phyloP scores from a whole-genome alignment of 2,329 filamentous ascomycete species.

The Lasiodiplodia gonubiensis region DNA sequence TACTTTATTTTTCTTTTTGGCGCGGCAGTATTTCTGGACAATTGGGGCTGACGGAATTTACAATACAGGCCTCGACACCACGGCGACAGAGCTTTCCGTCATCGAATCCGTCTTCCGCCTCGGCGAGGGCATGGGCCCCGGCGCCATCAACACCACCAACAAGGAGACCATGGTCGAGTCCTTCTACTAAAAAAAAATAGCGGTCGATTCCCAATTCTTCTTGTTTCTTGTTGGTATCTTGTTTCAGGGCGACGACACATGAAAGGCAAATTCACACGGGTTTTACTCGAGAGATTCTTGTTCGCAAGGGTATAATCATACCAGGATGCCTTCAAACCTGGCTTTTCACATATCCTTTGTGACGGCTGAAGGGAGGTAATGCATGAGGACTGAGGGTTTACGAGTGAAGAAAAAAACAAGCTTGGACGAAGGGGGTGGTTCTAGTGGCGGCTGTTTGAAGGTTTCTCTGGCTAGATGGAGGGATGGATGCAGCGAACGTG shows the following conservation, averaged over 20 bases:
- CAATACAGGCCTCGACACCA: slow-evolving; percentile 77
- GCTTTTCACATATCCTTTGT: neutral
- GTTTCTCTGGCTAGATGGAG: neutral
- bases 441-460: neutral
- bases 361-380: neutral
- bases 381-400: neutral
- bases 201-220: neutral
- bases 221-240: neutral
- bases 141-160: slow-evolving; percentile 79
- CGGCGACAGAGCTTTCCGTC: slow-evolving; percentile 95
- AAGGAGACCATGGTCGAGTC: slow-evolving; percentile 99
- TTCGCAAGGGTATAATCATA: neutral
- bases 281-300: neutral
- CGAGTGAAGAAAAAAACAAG: neutral
- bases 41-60: neutral
- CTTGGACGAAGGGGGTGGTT: neutral
- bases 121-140: slow-evolving; percentile 80
- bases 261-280: neutral
- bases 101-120: slow-evolving; percentile 95
- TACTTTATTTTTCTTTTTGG: neutral
- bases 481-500: neutral
- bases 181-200: slow-evolving; percentile 76
- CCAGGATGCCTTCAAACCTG: neutral
- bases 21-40: neutral
- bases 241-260: neutral